phyloP scores from a whole-genome alignment of 202 grass and related monocot genomes.

The Setaria viridis region DNA sequence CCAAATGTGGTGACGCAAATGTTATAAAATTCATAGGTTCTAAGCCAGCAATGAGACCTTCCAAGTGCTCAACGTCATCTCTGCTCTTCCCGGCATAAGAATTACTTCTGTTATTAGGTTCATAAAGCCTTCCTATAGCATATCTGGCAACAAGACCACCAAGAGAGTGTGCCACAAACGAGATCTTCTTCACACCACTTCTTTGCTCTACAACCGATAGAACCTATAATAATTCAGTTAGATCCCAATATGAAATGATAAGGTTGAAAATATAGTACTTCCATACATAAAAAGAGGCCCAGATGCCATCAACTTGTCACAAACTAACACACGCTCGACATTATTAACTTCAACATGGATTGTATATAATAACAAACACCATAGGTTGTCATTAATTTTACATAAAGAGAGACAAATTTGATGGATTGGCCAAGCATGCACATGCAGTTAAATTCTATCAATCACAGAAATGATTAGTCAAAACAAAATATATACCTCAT shows the following conservation, averaged over 20 bases:
- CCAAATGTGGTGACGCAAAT: constrained; percentile 96
- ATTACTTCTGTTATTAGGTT: constrained; percentile 41
- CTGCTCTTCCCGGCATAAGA: constrained; percentile 44
- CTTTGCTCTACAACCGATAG: constrained; percentile 80
- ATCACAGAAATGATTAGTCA: neutral
- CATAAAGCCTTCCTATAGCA: constrained; percentile 87
- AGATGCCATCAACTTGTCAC: neutral
- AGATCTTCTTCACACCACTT: constrained; percentile 87
- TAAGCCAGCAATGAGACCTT: constrained; percentile 83
- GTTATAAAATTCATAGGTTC: constrained; percentile 99
- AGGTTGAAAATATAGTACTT: constrained; percentile 30
- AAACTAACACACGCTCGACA: constrained; percentile 7
- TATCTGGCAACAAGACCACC: constrained; percentile 95
- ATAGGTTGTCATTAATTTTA: constrained; percentile 34
- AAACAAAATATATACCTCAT: constrained; percentile 71
- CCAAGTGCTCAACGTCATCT: constrained; percentile 46
- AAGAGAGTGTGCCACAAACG: constrained; percentile 96
- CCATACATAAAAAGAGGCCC: constrained; percentile 24
- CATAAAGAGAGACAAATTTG: neutral
- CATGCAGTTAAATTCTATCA: neutral
- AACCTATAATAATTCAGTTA: constrained; percentile 69
- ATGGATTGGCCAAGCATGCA: constrained; percentile 27
- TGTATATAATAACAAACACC: constrained; percentile 9
- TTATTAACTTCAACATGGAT: constrained; percentile 15
- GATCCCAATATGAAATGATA: constrained; percentile 37